A percentile compares a stretch with the other conserved stretches of the same genome.
Conservation (phyloP, 208 protist genomes). For the Plasmodiophora brassicae region DNA sequence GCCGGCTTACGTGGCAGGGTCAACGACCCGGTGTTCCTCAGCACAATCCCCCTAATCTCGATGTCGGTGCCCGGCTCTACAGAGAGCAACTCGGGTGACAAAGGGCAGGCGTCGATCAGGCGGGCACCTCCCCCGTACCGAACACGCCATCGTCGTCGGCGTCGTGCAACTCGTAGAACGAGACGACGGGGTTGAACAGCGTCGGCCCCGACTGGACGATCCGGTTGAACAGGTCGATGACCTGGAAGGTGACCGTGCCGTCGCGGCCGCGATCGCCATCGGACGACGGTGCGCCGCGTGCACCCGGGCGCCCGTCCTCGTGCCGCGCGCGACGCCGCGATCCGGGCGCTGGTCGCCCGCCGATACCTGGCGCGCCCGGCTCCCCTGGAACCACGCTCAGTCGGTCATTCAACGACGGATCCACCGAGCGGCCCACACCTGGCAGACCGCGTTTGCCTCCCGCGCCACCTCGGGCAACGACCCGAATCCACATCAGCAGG, state of each 20-base stretch:
- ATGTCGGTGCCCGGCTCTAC: background rate
- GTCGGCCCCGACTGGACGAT: background rate
- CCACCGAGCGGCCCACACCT: background rate
- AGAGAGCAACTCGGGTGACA: background rate
- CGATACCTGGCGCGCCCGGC: background rate
- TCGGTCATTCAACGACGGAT: too few relatives aligned
- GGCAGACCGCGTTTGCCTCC: background rate
- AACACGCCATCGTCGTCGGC: background rate
- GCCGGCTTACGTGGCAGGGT: background rate
- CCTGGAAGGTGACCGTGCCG: background rate
- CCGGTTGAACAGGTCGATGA: background rate
- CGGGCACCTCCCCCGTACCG: too few relatives aligned
- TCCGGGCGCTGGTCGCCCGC: background rate
- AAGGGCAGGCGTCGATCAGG: too few relatives aligned
- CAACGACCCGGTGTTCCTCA: slow-evolving; percentile 10
- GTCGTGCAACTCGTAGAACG: background rate
- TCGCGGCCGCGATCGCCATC: background rate
- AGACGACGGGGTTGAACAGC: background rate
- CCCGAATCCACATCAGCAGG: background rate
- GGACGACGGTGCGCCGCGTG: background rate
- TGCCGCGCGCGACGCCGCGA: background rate
- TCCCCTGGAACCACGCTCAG: too few relatives aligned
- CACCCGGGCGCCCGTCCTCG: background rate
- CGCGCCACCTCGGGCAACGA: background rate
- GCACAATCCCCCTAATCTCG: background rate